Evolutionary conservation across 2,329 filamentous ascomycete genomes (phyloP), one percentile per base, ranked within the genome.

Genomic region (Pseudogymnoascus sp.): DNA sequence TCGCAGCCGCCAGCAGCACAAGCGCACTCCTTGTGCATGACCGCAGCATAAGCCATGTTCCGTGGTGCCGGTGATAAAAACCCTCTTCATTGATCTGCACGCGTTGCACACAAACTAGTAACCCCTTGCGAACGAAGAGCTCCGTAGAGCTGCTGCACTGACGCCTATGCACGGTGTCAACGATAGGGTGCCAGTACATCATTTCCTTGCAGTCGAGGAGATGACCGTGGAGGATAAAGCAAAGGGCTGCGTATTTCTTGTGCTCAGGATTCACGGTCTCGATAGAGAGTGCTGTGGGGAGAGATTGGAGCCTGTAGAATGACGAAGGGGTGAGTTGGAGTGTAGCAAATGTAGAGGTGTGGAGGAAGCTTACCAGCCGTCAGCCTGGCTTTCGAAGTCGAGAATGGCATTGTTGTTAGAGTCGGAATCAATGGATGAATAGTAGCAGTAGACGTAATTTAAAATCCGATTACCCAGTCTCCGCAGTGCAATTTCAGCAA

Each of bases 401-500:
- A 45, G 18, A 11, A 64, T 58, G 14, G 60, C 63, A 18, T 65
- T 52, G 28, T 52, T 55, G n/a, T 45, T 62, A 2, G 77, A 66
- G 28, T 75, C 76, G 0, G 65, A 65, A 0, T 67, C 40, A 3
- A 71, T 72, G 0, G 69, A 71, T 3, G 72, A 69, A 7, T 65
- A 66, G 5, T 69, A 67, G 5, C 71, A 70, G 1, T 77, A 41
- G 40, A 28, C n/a, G 23, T 35, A 64, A 6, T 67, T 68, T 6
- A 74, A 60, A 1, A 77, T 73, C 12, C 76, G 76, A 60, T 71
- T 74, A 35, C 73, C 72, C 3, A 81, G 74, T 2, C 77, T 71
- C 12, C 80, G 73, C 0, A 83, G 71, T 0, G 80, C 80, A 25
- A 83, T 84, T 61, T 84, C 81, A 0, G 81, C 78, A 0, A 84